Base-by-base conservation (phyloP, 2,329 filamentous ascomycete species). In the Ampelomyces quisqualis region DNA sequence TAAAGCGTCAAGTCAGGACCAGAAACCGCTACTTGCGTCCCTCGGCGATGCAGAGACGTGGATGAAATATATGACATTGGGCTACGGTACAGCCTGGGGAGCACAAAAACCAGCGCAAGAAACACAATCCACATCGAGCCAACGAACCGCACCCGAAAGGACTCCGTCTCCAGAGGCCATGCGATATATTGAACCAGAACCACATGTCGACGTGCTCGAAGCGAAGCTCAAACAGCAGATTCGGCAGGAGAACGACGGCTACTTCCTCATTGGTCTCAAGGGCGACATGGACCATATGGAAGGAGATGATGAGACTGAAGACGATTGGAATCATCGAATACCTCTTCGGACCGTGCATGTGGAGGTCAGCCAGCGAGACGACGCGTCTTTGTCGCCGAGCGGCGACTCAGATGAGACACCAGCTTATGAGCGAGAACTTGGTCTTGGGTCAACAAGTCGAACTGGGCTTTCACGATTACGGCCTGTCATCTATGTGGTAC, bases 211-310 rank as follows among this genome's bases (percentile, higher is more conserved):
- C 34, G 45, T 57, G 15, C 73, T 84, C 54, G 76, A 84, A 58
- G 78, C 76, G 49, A 85, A 82, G 55, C 73, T 88, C 36, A 87
- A 82, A 56, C 48, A 49, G 1, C 72, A 74, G 38, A 68, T 70
- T 20, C 60, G 45, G 9, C 60, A 57, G 11, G 74, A 77, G 45
- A 73, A 72, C 40, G 53, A 61, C n/a, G 77, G 76, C 1, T 74
- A 77, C 49, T 90, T 82, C 55, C 70, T 90, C 15, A 78, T 90
- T 41, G 86, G 86, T 0, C 74, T 89, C 5, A 77, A 79, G 49
- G 85, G 84, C 5, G 76, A 84, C 23, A 74, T 86, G 21, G 78
- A 82, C 9, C 75, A 79, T 28, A 60, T 45, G 41, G 60, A 71
- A 38, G 77, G 80, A 47, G 73, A 77, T 1, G 68, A 64, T 14